These are phyloP conservation scores for Ophiosphaerella korrae DNA, from an alignment of 2,329 filamentous ascomycete species.

Conservation along the genomic window DNA sequence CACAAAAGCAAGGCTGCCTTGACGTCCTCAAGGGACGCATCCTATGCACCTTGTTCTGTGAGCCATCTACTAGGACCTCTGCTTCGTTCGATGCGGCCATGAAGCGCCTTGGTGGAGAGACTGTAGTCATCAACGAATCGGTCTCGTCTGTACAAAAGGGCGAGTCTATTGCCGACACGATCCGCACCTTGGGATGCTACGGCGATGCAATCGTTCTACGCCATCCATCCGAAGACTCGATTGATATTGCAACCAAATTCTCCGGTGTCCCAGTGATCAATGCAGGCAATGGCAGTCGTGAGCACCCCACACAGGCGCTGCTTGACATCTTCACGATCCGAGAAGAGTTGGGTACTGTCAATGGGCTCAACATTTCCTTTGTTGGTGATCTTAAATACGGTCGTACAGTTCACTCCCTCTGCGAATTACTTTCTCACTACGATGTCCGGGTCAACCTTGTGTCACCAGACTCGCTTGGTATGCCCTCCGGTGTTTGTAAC, in stretches of 20 bases:
- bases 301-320: conserved; percentile 98
- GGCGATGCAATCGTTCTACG: conserved; percentile 94
- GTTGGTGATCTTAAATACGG: conserved; percentile 91
- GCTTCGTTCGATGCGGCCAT: conserved; percentile 97
- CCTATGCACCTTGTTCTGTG: conserved; percentile 93
- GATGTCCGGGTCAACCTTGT: conserved; percentile 93
- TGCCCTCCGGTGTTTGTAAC: conserved; percentile 76
- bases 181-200: conserved; percentile 93
- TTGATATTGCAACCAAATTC: conserved; percentile 82
- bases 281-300: conserved; percentile 91
- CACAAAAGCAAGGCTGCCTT: conserved; percentile 88
- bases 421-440: conserved; percentile 94
- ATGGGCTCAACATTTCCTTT: conserved; percentile 95
- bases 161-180: conserved; percentile 88
- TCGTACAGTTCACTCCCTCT: conserved; percentile 91
- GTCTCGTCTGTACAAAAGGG: conserved; percentile 93
- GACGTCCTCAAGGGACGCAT: conserved; percentile 85
- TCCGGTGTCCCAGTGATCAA: conserved; percentile 94
- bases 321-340: conserved; percentile 98
- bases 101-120: conserved; percentile 93
- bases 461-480: conserved; percentile 75
- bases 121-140: conserved; percentile 78
- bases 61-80: conserved; percentile 94
- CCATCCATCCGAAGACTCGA: conserved; percentile 82
- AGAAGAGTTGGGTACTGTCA: conserved; percentile 94